Evolutionary conservation across 768 basidiomycete species (phyloP), one percentile per base, ranked within the genome.

Genomic region (Trametes cingulata): DNA sequence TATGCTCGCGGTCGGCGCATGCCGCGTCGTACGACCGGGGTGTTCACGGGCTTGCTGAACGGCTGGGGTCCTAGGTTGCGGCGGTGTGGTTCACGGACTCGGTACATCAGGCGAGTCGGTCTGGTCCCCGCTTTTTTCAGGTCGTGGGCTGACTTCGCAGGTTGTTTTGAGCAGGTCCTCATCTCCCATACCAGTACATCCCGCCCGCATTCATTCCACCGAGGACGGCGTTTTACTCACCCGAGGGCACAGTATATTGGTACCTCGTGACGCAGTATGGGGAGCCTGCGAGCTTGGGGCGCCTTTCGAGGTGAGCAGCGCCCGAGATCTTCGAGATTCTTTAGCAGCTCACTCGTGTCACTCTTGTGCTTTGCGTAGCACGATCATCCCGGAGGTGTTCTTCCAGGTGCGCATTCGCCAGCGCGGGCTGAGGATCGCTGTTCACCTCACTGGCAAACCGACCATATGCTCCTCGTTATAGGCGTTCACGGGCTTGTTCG

Each of bases 401-500:
- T 83, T 84, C 69, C 83, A 82, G 64, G 82, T 82, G 64, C 60
- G 75, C 61, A n/a, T 14, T 29, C 27, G 19, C 29, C 29, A 10
- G 29, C 29, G 29, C 10, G 29, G 29, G 29, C 10, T 5, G 29
- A 33, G 29, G 10, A 5, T 4, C 29, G 29, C 4, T 52, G 6
- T 10, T 8, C 8, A 46, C 46, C 19, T 7, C 8, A 19, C 39
- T 45, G 35, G n/a, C n/a, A n/a, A n/a, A n/a, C n/a, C n/a, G n/a
- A n/a, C n/a, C 24, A 47, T 37, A 46, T n/a, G 35, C 52, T 37
- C 29, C 51, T 53, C 8, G 43, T 35, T 41, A 8, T 33, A 83
- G 82, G 82, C 80, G 8, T 75, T 84, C 52, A 81, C 82, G 51
- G 82, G 81, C 6, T 65, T 85, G 14, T 67, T 85, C 19, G 83